Conservation (phyloP, 148 eudicot genomes). For the Camellia sinensis region DNA sequence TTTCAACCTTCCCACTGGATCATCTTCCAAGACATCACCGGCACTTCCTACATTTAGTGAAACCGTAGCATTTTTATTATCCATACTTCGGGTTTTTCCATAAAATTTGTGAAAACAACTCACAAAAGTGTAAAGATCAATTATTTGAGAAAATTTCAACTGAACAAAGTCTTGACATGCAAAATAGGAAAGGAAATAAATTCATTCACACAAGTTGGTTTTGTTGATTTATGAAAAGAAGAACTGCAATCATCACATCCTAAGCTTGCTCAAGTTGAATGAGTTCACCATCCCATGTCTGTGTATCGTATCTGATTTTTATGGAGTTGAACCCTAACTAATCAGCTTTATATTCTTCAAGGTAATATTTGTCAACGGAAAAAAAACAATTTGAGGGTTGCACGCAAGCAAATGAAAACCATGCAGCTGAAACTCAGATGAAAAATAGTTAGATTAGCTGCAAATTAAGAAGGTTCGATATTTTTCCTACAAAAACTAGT, state of each 20-base stretch:
- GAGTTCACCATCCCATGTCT: background rate
- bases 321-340: background rate
- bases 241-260: background rate
- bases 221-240: background rate
- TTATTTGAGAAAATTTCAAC: too few species aligned
- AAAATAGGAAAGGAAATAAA: too few species aligned
- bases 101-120: background rate
- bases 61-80: background rate
- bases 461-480: background rate
- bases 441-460: background rate
- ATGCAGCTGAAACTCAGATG: background rate
- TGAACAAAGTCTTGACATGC: too few species aligned
- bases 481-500: background rate
- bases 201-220: background rate
- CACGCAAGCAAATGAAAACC: too few species aligned
- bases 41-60: constrained; percentile 61
- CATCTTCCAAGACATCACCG: constrained; percentile 97
- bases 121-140: background rate
- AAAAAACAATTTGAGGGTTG: too few species aligned
- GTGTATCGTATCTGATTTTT: background rate
- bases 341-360: background rate
- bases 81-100: background rate
- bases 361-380: too few species aligned
- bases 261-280: background rate
- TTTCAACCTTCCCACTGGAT: constrained; percentile 94